Evolutionary conservation across 1,284 basidiomycete species (phyloP), one percentile per base, ranked within the genome.

Genomic region (Ceratobasidium theobromae): DNA sequence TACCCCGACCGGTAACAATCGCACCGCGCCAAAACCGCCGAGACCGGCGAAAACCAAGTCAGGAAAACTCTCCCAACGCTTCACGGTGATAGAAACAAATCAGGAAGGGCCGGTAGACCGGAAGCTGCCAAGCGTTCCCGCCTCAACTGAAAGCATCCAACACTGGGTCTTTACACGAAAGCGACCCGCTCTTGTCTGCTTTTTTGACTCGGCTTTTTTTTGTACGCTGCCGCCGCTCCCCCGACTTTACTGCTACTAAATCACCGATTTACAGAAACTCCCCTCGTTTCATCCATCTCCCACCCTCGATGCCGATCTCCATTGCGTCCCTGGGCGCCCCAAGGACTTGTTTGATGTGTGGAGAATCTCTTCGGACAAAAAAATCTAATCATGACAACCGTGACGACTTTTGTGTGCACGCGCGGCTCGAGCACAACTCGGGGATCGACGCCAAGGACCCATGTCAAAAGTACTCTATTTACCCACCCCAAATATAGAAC

Each of bases 31-130:
- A n/a, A n/a, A n/a, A n/a, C n/a, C n/a, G n/a, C n/a, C n/a, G n/a
- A n/a, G n/a, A n/a, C n/a, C n/a, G n/a, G n/a, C n/a, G n/a, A n/a
- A n/a, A n/a, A n/a, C n/a, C n/a, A n/a, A n/a, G n/a, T n/a, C n/a
- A n/a, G n/a, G n/a, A n/a, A n/a, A n/a, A n/a, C n/a, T n/a, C n/a
- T n/a, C n/a, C n/a, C n/a, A n/a, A n/a, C n/a, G n/a, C n/a, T 55
- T 97, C 23, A 80, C 97, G 68, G 97, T 97, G 95, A 92, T 98
- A 70, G 95, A 97, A 76, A 90, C 94, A 53, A 98, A 97, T 78
- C 95, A 95, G 77, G 6, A 38, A 8, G 35, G 16, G 43, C 69
- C 52, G 46, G 57, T 49, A 60, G 35, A 27, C 23, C 45, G 38
- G 45, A 60, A 60, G 32, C 57, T 23, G 11, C 41, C 30, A 6